A percentile compares a stretch with the other conserved stretches of the same genome.
phyloP scores from a whole-genome alignment of 2,329 filamentous ascomycete species.

The Remersonia thermophila region DNA sequence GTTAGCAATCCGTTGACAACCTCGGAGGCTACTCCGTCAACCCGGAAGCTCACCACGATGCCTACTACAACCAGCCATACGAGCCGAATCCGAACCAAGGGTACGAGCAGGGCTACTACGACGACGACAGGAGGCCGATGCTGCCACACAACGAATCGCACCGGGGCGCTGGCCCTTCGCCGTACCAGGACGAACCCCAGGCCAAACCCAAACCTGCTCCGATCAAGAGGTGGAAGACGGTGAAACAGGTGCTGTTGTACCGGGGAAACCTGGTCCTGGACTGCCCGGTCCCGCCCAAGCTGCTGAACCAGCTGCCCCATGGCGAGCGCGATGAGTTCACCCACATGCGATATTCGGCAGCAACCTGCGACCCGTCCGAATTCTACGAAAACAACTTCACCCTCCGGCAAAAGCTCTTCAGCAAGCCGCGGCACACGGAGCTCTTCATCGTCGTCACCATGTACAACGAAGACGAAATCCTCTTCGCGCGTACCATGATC shows the following conservation, averaged over 20 bases:
- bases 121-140: slow-evolving; percentile 65
- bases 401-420: slow-evolving; percentile 79
- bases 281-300: slow-evolving; percentile 80
- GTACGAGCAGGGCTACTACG: slow-evolving; percentile 52
- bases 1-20: slow-evolving; percentile 43
- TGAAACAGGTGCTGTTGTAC: slow-evolving; percentile 96
- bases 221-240: slow-evolving; percentile 90
- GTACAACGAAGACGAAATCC: slow-evolving; percentile 97
- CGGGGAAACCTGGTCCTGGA: slow-evolving; percentile 94
- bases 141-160: slow-evolving; percentile 48
- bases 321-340: slow-evolving; percentile 86
- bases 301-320: slow-evolving; percentile 80
- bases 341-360: slow-evolving; percentile 86
- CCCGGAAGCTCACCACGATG: slow-evolving; percentile 76
- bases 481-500: slow-evolving; percentile 90
- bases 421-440: slow-evolving; percentile 84
- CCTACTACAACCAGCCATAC: slow-evolving; percentile 76
- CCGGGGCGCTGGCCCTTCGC: no score
- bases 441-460: slow-evolving; percentile 94
- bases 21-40: slow-evolving; percentile 54
- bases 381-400: slow-evolving; percentile 88
- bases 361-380: slow-evolving; percentile 81
- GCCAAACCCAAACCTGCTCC: slow-evolving; percentile 35
- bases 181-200: slow-evolving; percentile 33
- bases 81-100: slow-evolving; percentile 52